Base-by-base conservation (phyloP, 371 early-diverging fungal species). In the Apophysomyces variabilis region DNA sequence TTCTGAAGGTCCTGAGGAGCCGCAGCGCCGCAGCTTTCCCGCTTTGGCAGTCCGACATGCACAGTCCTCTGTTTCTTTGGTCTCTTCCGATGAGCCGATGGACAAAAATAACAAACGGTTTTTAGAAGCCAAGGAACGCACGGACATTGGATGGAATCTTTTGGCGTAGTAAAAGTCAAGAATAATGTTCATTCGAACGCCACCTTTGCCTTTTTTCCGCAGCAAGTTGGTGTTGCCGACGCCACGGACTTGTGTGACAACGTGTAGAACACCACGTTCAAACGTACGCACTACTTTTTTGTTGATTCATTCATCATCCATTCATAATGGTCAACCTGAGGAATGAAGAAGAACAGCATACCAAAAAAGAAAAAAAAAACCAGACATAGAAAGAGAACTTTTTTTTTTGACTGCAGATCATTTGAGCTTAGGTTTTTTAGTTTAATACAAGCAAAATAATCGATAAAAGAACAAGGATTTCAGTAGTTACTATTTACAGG, bases 171-270 rank as follows among this genome's bases (percentile, higher is more conserved):
- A 26, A 26, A 26, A 26, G 32, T 26, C 26, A 26, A 9, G 54
- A 7, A n/a, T 26, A 8, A 7, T 21, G 21, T 21, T 11, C 9
- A 26, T 21, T 18, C 21, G 54, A 50, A 9, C 54, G 54, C 54
- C 54, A 50, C 54, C 18, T 26, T 18, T 50, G 54, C 54, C 54
- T 50, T 50, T 50, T 50, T 50, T 4, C 54, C 54, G 54, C 7
- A 50, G 21, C 21, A 21, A 21, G 16, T 50, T 50, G 21, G 54
- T 50, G 54, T 50, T 21, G 54, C 54, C 54, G 54, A 50, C 54
- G 54, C 54, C 54, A 50, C 54, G 54, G 54, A 50, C 54, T 21
- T 50, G 54, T 50, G 21, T 9, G n/a, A 50, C 54, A 26, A 50
- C 54, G 54, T 50, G 54, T 3, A 26, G 32, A 26, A 26, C 32